Percentiles rank a stretch among this genome's conserved stretches.
Conservation (phyloP, 345 rosid species). For the Conringia planisiliqua region DNA sequence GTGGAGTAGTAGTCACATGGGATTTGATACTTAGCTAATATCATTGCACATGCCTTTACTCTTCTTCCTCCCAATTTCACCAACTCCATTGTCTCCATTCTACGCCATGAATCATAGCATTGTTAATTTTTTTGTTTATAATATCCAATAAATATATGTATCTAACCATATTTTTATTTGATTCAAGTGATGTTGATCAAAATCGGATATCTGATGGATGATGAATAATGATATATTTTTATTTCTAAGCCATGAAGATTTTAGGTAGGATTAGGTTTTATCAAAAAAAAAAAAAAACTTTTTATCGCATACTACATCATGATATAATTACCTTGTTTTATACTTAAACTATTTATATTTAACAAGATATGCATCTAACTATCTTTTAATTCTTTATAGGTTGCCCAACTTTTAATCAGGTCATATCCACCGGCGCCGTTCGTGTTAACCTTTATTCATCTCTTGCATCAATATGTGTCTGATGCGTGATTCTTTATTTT, state of each 20-base stretch:
- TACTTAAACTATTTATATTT: no score
- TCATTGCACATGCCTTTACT: constrained; percentile 33
- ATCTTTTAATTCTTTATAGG: no score
- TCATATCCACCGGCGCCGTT: no score
- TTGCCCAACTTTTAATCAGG: not conserved
- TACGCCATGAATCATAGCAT: constrained; percentile 20
- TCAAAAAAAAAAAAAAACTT: not conserved
- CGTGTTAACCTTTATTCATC: no score
- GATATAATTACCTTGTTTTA: not conserved
- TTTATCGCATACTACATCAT: not conserved
- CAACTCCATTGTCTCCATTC: constrained; percentile 31
- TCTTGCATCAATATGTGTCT: no score
- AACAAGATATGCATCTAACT: not conserved
- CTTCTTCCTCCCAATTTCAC: constrained; percentile 29
- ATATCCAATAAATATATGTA: not conserved
- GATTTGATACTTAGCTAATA: constrained; percentile 27
- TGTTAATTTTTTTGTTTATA: not conserved
- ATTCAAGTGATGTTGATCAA: constrained; percentile 2
- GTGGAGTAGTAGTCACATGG: constrained; percentile 34
- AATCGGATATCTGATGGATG: not conserved
- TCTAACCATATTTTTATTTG: constrained; percentile 8
- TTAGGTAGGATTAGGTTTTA: not conserved
- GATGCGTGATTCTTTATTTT: no score
- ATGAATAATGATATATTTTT: not conserved
- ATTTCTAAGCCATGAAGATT: not conserved